Evolutionary conservation across 768 basidiomycete genomes (phyloP).

Genomic region (Cystobasidium ongulense): DNA sequence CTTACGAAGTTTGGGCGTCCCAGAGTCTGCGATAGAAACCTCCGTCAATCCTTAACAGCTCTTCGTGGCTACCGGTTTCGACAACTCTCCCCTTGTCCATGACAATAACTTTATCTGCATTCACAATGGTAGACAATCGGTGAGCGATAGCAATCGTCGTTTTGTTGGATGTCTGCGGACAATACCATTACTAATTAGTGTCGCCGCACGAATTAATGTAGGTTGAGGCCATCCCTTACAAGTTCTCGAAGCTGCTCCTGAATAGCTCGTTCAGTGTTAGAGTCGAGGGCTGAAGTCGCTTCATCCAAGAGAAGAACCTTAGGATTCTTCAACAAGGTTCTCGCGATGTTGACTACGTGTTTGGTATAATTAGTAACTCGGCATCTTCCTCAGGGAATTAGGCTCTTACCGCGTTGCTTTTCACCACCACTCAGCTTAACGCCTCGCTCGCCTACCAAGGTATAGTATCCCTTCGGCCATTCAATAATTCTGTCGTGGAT

Average conservation of each 20-base stretch:
- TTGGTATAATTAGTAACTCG: not conserved
- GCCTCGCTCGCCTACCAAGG: constrained; percentile 82
- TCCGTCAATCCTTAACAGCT: constrained; percentile 29
- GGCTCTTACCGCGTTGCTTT: constrained; percentile 39
- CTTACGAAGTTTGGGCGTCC: constrained; percentile 20
- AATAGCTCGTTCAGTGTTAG: constrained; percentile 79
- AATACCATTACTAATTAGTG: too few species aligned
- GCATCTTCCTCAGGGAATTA: not conserved
- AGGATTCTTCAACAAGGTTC: constrained; percentile 77
- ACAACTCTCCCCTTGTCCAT: constrained; percentile 81
- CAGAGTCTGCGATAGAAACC: constrained; percentile 29
- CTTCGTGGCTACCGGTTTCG: constrained; percentile 56
- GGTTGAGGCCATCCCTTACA: too few species aligned
- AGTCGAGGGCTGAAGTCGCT: constrained; percentile 61
- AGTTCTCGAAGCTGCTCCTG: constrained; percentile 77
- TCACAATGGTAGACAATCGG: constrained; percentile 52
- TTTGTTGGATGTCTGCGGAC: constrained; percentile 10
- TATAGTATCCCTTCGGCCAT: constrained; percentile 68
- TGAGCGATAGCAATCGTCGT: constrained; percentile 36
- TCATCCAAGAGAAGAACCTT: constrained; percentile 59
- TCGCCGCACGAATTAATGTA: too few species aligned
- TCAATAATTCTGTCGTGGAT: constrained; percentile 75
- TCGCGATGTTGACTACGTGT: constrained; percentile 56
- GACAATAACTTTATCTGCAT: constrained; percentile 71
- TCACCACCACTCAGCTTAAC: constrained; percentile 80